Evolutionary conservation across 2,329 filamentous ascomycete genomes (phyloP).

Genomic region (Coniochaeta hoffmannii): DNA sequence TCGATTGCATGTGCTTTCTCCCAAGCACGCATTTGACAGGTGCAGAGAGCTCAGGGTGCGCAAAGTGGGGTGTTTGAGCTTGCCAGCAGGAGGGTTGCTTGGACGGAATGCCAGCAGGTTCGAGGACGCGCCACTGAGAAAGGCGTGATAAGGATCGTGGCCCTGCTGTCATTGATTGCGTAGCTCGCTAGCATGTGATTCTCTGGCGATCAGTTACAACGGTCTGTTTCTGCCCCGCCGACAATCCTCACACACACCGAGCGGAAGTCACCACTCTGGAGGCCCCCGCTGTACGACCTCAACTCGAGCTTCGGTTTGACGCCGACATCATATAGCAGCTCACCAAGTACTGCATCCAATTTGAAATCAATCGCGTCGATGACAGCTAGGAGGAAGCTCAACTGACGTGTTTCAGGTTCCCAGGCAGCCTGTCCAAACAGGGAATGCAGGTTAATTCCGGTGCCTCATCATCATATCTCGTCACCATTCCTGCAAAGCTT

Average conservation of each 20-base stretch:
- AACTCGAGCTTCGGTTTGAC: too few species aligned
- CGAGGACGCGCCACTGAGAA: neutral
- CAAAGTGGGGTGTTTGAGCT: slow-evolving; percentile 1
- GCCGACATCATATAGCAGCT: too few species aligned
- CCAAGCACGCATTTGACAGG: neutral
- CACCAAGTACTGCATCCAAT: too few species aligned
- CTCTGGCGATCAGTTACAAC: neutral
- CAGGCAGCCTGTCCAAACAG: neutral
- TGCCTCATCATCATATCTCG: neutral
- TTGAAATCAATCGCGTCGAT: neutral
- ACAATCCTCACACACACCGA: neutral
- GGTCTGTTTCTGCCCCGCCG: neutral
- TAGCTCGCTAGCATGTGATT: neutral
- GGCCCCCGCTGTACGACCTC: too few species aligned
- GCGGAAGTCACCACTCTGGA: neutral
- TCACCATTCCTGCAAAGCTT: slow-evolving; percentile 1
- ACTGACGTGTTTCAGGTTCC: neutral
- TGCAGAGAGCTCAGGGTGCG: neutral
- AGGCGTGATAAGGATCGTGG: slow-evolving; percentile 1
- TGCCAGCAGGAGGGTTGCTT: neutral
- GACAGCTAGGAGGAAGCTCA: neutral
- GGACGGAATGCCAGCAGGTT: neutral
- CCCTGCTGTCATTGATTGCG: neutral
- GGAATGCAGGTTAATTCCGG: neutral
- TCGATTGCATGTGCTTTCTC: neutral